Base-by-base conservation (phyloP, 768 basidiomycete species). In the Amanita subjunquillea region DNA sequence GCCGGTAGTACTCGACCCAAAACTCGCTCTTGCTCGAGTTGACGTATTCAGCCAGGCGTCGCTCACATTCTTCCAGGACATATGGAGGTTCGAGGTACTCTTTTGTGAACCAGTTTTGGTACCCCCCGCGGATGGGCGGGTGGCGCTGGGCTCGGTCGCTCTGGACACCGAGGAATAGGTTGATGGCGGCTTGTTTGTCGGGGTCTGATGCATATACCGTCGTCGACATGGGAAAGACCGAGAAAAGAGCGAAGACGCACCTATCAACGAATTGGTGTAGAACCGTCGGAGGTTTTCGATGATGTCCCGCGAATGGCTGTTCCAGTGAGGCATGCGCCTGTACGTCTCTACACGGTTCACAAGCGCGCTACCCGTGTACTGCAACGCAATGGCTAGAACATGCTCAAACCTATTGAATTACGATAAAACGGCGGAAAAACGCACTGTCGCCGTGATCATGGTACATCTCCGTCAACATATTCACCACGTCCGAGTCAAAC, bases 401-500 rank as follows among this genome's bases (percentile, higher is more conserved):
- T 59, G 52, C 25, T 50, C 40, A 45, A 20, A 4, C 49, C 53
- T 23, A 50, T 32, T 30, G 15, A 12, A 27, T 43, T 32, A 32
- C 32, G 12, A 13, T 2, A 27, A 20, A 9, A 43, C 29, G 13
- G 29, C 32, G 17, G 12, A 51, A 39, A 37, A 23, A 67, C 87
- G 61, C 62, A 92, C 91, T 94, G 62, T 96, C 92, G 1, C 92
- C 92, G 58, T 96, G 93, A 65, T 96, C 92, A 63, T 95, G 92
- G 65, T 94, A 97, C 93, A 99, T 97, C 69, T 96, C 92, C 3
- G 93, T 98, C 58, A 99, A 63, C 81, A 98, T 93, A 64, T 94
- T 92, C 38, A 94, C 88, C 1, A 91, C 93, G 65, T 95, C 94
- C 8, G 88, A 91, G 60, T 95, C 92, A 62, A 95, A 95, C 0